phyloP scores from a whole-genome alignment of 805 yeast species.

The Suhomyces kilbournensis region DNA sequence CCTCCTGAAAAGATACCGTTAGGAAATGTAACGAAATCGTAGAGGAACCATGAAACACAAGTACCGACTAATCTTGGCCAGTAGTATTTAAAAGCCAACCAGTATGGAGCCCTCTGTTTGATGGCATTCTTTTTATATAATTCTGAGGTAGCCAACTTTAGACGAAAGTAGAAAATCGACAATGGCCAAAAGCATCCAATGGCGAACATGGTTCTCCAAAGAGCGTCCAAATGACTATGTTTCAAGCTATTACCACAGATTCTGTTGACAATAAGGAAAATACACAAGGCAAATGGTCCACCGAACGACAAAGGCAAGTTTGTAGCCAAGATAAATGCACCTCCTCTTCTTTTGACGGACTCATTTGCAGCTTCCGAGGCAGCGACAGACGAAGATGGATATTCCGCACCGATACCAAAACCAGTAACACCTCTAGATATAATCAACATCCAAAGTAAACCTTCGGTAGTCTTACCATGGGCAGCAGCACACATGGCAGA shows the following conservation, averaged over 20 bases:
- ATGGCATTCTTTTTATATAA: conserved; percentile 65
- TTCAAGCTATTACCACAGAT: conserved; percentile 35
- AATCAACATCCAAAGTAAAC: conserved; percentile 76
- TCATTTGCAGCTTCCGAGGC: conserved; percentile 77
- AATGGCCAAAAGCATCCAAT: conserved; percentile 68
- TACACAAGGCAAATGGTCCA: conserved; percentile 69
- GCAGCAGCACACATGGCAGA: conserved; percentile 67
- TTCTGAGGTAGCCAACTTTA: conserved; percentile 64
- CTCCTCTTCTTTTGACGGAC: conserved; percentile 60
- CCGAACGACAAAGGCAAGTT: conserved; percentile 74
- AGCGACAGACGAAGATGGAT: conserved; percentile 64
- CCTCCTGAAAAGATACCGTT: conserved; percentile 65
- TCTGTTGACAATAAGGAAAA: conserved; percentile 65
- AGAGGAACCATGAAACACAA: conserved; percentile 74
- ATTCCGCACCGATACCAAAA: conserved; percentile 77
- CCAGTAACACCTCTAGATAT: conserved; percentile 76
- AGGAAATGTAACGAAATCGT: conserved; percentile 79
- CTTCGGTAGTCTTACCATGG: conserved; percentile 55
- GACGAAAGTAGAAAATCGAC: conserved; percentile 67
- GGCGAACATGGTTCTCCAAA: conserved; percentile 72
- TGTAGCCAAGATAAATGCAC: conserved; percentile 61
- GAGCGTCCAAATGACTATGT: conserved; percentile 37
- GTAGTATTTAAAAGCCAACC: conserved; percentile 59
- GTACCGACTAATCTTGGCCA: conserved; percentile 70
- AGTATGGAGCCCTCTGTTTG: conserved; percentile 49